Base-by-base conservation (phyloP, 106 monocot genomes). In the Allium cepa region DNA sequence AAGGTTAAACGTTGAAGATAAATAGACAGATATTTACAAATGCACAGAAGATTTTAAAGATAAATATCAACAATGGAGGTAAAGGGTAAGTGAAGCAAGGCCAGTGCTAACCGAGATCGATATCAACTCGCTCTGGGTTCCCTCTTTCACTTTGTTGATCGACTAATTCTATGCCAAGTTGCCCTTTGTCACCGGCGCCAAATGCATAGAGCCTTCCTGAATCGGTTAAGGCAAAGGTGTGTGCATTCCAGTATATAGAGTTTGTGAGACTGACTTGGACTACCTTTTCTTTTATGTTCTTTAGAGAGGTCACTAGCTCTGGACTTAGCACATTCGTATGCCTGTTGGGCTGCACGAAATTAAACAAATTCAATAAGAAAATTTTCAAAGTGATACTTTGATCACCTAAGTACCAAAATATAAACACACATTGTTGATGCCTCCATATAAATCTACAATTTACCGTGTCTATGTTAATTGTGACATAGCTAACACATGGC, bases 221-320 rank as follows among this genome's bases (percentile, higher is more conserved):
- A 11, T 85, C 93, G 0, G 90, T 90, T 22, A 99, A 81, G n/a
- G 93, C 99, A 53, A 99, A 90, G n/a, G 99, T 99, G 57, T 99
- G 99, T 2, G 99, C 99, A 57, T 93, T 93, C 99, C 99, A 99
- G 56, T 99, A 93, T 10, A 93, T 78, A 0, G 93, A 93, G 64
- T 93, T 99, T 47, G 99, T 99, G 50, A 93, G 84, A 59, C 99
- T 96, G 70, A 96, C 82, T 75, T 96, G 99, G 50, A 93, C 93
- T 8, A 99, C 81, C 74, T 62, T 83, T 73, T 99, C 97, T 26
- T 87, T 85, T 9, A 71, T 70, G 49, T 68, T 71, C 73, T 93
- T 93, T 52, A 99, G 75, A 3, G 99, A 90, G 9, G 83, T 77
- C 9, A 99, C 99, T 26, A 99, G 69, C 66, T 93, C 75, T 22